Base-by-base conservation (phyloP, 202 grass and related monocot genomes). In the Musa balbisiana region DNA sequence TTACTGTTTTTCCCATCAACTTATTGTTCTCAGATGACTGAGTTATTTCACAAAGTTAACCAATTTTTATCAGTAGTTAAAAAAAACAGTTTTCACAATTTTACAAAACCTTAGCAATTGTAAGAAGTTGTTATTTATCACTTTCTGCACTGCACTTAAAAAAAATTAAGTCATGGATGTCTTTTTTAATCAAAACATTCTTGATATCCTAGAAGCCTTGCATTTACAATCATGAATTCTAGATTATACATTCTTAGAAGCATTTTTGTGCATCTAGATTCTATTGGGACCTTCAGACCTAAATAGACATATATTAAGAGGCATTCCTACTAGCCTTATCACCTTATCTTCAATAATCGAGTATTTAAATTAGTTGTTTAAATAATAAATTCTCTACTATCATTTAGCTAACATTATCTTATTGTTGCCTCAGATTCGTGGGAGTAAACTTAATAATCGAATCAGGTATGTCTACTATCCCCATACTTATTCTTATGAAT, bases 391-490 rank as follows among this genome's bases (percentile, higher is more conserved):
- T 52, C 49, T 52, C 10, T 3, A 4, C 69, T 71, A 52, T 19
- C 23, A 43, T 60, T 20, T 20, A 49, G 67, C 67, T 69, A 49
- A 69, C 3, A 9, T 49, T 60, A 16, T 84, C 70, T 33, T 24
- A 1, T 50, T 74, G 52, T 59, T 55, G 62, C 78, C 67, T 69
- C 43, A 93, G 91, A 82, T 93, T 58, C 91, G 87, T 76, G 85
- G 78, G 55, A 75, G 81, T 80, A 90, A 86, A 85, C 87, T 93
- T 81, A 83, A 78, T 67, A 90, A 86, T 68, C 63, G 83, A 86
- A 65, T 86, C 73, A 93, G 91, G 91, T 93, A 79, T 79, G 12
- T 53, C 73, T 53, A 67, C 53, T 53, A 71, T 1, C 33, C 52
- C 12, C 23, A 64, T 65, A 26, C 49, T 81, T 69, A 10, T 17